Evolutionary conservation across 495 filamentous ascomycete genomes (phyloP).

Genomic region (Tetracladium marchalianum): DNA sequence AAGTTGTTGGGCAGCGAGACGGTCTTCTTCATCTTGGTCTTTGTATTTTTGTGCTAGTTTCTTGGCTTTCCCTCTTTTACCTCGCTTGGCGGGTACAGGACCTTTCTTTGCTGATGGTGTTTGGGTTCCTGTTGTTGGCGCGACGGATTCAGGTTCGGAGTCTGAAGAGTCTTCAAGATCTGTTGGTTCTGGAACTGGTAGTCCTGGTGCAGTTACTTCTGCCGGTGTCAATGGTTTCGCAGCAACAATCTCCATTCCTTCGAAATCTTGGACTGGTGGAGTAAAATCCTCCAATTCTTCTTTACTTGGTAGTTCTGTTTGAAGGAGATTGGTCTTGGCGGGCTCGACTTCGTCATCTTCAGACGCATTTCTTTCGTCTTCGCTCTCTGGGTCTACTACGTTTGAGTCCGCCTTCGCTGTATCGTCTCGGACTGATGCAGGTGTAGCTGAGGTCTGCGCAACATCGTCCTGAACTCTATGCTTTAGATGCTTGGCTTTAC

Average conservation of each 20-base stretch:
- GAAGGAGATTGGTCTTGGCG: slow-evolving; percentile 32
- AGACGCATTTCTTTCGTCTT: slow-evolving; percentile 23
- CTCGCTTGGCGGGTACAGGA: slow-evolving; percentile 46
- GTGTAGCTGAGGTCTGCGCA: not conserved
- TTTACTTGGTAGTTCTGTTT: slow-evolving; percentile 25
- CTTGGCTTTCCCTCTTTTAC: slow-evolving; percentile 76
- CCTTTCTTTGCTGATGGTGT: slow-evolving; percentile 25
- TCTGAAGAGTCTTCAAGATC: slow-evolving; percentile 17
- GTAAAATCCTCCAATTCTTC: slow-evolving; percentile 18
- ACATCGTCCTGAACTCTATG: slow-evolving; percentile 39
- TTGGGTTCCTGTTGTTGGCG: slow-evolving; percentile 11
- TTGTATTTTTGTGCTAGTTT: slow-evolving; percentile 87
- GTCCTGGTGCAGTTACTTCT: slow-evolving; percentile 1
- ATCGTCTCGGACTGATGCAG: not conserved
- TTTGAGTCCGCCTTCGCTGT: slow-evolving; percentile 24
- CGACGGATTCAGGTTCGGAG: slow-evolving; percentile 10
- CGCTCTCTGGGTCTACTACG: slow-evolving; percentile 22
- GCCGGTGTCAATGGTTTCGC: slow-evolving; percentile 1
- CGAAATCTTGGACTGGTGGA: slow-evolving; percentile 20
- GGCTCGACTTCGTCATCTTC: slow-evolving; percentile 25
- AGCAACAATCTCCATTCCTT: slow-evolving; percentile 23
- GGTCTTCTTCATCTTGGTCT: slow-evolving; percentile 89
- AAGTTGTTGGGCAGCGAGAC: slow-evolving; percentile 67
- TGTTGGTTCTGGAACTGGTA: no score
- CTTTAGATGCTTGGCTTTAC: slow-evolving; percentile 67